phyloP scores from a whole-genome alignment of 768 basidiomycete genomes.

The Hericium rajendrae region DNA sequence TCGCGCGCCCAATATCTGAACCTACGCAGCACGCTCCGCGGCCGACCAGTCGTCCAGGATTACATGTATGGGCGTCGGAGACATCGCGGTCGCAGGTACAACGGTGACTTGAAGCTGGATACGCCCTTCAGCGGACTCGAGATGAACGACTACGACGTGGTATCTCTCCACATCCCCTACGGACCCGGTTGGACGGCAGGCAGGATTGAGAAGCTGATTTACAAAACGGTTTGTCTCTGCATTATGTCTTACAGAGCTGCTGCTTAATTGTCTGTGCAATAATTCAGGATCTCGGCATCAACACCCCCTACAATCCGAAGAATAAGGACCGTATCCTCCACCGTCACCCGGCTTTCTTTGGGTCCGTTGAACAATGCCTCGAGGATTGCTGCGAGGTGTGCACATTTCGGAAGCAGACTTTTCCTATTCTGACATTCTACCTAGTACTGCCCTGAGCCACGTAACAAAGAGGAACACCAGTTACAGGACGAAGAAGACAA shows the following conservation, averaged over 20 bases:
- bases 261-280: constrained; percentile 1
- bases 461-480: constrained; percentile 44
- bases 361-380: constrained; percentile 43
- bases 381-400: constrained; percentile 55
- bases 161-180: constrained; percentile 48
- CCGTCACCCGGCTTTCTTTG: constrained; percentile 57
- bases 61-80: not conserved
- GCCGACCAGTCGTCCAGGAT: constrained; percentile 29
- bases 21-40: constrained; percentile 40
- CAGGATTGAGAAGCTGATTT: constrained; percentile 46
- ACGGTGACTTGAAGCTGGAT: constrained; percentile 46
- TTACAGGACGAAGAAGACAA: constrained; percentile 46
- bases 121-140: constrained; percentile 33
- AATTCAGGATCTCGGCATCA: constrained; percentile 45
- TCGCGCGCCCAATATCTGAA: constrained; percentile 37
- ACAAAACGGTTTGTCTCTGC: constrained; percentile 36
- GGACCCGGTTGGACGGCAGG: constrained; percentile 50
- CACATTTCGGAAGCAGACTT: not conserved
- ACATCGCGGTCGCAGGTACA: constrained; percentile 28
- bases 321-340: constrained; percentile 51
- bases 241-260: not conserved
- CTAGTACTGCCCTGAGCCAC: constrained; percentile 45
- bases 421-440: not conserved
- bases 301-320: constrained; percentile 54
- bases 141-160: constrained; percentile 49